These are phyloP conservation scores for Pseudocercospora crystallina DNA, from an alignment of 2,329 filamentous ascomycete species.

Conservation along the genomic window DNA sequence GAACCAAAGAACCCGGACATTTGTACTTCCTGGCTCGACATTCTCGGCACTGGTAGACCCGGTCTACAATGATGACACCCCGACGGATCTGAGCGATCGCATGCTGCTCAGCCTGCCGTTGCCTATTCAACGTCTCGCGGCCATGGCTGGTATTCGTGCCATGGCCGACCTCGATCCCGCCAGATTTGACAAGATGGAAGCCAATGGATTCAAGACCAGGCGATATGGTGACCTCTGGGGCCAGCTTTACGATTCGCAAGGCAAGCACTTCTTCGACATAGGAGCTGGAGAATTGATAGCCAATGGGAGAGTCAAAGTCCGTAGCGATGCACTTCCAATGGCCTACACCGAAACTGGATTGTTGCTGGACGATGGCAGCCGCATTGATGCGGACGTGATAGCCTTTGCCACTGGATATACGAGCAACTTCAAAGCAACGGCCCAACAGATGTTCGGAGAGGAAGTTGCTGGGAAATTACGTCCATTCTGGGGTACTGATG, in stretches of 20 bases:
- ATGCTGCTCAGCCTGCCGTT: slow-evolving; percentile 25
- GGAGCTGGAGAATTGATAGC: slow-evolving; percentile 43
- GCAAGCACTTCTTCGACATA: slow-evolving; percentile 50
- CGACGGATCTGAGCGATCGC: slow-evolving; percentile 18
- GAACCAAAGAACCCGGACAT: slow-evolving; percentile 40
- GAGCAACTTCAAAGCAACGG: slow-evolving; percentile 40
- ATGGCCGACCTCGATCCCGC: slow-evolving; percentile 37
- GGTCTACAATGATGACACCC: slow-evolving; percentile 20
- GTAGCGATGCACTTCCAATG: slow-evolving; percentile 35
- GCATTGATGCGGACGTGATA: slow-evolving; percentile 45
- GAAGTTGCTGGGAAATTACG: slow-evolving; percentile 39
- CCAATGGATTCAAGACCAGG: slow-evolving; percentile 42
- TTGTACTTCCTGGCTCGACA: slow-evolving; percentile 32
- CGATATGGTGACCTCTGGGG: slow-evolving; percentile 37
- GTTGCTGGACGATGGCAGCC: slow-evolving; percentile 42
- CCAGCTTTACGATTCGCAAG: slow-evolving; percentile 43
- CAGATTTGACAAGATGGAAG: slow-evolving; percentile 41
- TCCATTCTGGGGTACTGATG: slow-evolving; percentile 47
- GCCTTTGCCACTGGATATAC: slow-evolving; percentile 49
- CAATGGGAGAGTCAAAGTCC: slow-evolving; percentile 46
- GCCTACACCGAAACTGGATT: slow-evolving; percentile 42
- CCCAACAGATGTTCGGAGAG: slow-evolving; percentile 40
- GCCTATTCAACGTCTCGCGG: slow-evolving; percentile 29
- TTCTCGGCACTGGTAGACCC: slow-evolving; percentile 15
- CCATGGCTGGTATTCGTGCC: slow-evolving; percentile 31